These are phyloP conservation scores for Metschnikowia kunwiensis DNA, from an alignment of 805 yeast species.

Conservation along the genomic window DNA sequence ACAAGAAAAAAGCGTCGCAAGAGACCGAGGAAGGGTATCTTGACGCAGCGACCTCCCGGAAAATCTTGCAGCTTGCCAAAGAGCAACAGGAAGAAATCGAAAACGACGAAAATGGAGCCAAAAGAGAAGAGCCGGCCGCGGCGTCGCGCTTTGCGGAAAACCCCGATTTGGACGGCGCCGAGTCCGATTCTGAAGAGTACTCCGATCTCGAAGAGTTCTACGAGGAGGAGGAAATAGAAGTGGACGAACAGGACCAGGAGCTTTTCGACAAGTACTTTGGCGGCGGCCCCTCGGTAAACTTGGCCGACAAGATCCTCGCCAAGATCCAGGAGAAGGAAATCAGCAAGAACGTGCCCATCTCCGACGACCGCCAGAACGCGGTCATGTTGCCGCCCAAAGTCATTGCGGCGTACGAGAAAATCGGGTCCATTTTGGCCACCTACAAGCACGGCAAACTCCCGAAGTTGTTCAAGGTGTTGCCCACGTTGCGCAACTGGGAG, in stretches of 20 bases:
- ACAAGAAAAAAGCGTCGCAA: slow-evolving; percentile 32
- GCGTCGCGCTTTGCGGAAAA: slow-evolving; percentile 12
- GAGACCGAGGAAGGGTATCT: slow-evolving; percentile 55
- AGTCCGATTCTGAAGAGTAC: slow-evolving; percentile 49
- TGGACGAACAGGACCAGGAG: slow-evolving; percentile 79
- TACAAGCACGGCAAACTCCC: slow-evolving; percentile 97
- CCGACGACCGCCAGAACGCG: slow-evolving; percentile 45
- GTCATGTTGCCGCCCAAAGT: slow-evolving; percentile 94
- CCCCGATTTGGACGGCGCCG: slow-evolving; percentile 33
- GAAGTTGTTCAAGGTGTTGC: slow-evolving; percentile 92
- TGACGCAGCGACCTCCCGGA: slow-evolving; percentile 80
- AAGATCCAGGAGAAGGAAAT: slow-evolving; percentile 74
- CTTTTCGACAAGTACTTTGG: slow-evolving; percentile 74
- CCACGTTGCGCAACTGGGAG: slow-evolving; percentile 92
- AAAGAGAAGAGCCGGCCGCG: neutral
- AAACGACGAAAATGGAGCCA: slow-evolving; percentile 48
- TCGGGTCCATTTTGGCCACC: slow-evolving; percentile 80
- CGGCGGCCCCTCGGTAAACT: slow-evolving; percentile 47
- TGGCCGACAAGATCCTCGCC: slow-evolving; percentile 93
- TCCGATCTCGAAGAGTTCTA: slow-evolving; percentile 49
- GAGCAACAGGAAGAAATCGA: slow-evolving; percentile 91
- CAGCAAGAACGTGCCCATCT: slow-evolving; percentile 11
- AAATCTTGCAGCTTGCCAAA: slow-evolving; percentile 82
- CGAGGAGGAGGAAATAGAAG: slow-evolving; percentile 60
- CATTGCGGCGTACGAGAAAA: slow-evolving; percentile 88